These are phyloP conservation scores for Lachnum nothofagi DNA, from an alignment of 2,329 filamentous ascomycete species.

Conservation along the genomic window DNA sequence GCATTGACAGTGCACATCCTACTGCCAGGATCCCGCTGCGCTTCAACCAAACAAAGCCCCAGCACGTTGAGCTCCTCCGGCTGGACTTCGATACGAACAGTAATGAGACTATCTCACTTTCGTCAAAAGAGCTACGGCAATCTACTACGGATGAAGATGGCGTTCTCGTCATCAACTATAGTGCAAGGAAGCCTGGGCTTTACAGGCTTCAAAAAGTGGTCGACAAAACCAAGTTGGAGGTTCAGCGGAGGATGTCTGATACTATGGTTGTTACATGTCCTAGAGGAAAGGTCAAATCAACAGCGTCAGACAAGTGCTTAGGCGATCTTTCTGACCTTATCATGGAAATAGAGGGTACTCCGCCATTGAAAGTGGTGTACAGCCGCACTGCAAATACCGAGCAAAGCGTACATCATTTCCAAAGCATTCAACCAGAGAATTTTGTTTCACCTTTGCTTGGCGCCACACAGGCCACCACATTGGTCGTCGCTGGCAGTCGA, in stretches of 20 bases:
- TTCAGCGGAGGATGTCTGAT: conserved; percentile 69
- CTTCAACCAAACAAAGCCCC: conserved; percentile 89
- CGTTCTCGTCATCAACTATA: conserved; percentile 58
- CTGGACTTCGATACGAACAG: conserved; percentile 75
- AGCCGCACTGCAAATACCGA: conserved; percentile 80
- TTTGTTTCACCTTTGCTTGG: conserved; percentile 72
- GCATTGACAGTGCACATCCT: conserved; percentile 61
- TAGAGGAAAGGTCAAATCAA: conserved; percentile 64
- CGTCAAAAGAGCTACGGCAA: conserved; percentile 64
- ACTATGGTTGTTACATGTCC: conserved; percentile 85
- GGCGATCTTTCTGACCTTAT: conserved; percentile 83
- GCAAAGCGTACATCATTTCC: conserved; percentile 80
- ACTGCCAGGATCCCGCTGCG: conserved; percentile 71
- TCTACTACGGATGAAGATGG: conserved; percentile 60
- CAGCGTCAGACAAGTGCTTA: conserved; percentile 66
- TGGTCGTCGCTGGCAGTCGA: conserved; percentile 54
- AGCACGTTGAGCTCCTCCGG: conserved; percentile 81
- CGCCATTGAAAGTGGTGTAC: conserved; percentile 88
- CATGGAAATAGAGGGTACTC: conserved; percentile 79
- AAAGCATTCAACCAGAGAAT: conserved; percentile 87
- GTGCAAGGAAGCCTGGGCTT: conserved; percentile 78
- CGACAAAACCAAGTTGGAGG: conserved; percentile 90
- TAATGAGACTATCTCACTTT: conserved; percentile 75
- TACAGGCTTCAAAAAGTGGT: conserved; percentile 82
- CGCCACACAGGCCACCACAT: conserved; percentile 49